Conservation (phyloP, 1,139 yeast genomes). For the Komagataea norvegica region DNA sequence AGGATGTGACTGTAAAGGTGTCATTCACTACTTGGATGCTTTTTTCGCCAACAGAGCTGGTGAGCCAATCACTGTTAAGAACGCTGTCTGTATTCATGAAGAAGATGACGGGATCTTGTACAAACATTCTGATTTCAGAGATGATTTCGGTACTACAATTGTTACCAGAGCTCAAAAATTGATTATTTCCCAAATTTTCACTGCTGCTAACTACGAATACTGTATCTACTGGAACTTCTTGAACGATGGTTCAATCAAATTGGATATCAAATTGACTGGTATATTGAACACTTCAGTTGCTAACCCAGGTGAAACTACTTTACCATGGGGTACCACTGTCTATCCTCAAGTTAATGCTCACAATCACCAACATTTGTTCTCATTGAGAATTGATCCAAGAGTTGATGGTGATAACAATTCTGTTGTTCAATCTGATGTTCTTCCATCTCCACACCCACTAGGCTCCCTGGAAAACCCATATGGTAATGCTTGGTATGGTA, state of each 20-base stretch:
- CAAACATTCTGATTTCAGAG: constrained; percentile 83
- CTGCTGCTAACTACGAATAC: constrained; percentile 84
- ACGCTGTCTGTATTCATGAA: constrained; percentile 80
- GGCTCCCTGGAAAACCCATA: constrained; percentile 67
- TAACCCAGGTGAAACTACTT: constrained; percentile 58
- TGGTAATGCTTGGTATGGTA: constrained; percentile 67
- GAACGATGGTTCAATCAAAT: constrained; percentile 78
- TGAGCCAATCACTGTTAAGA: constrained; percentile 63
- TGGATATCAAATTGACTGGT: constrained; percentile 77
- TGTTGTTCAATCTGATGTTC: constrained; percentile 65
- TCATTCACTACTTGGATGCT: constrained; percentile 75
- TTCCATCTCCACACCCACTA: constrained; percentile 51
- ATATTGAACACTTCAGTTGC: constrained; percentile 67
- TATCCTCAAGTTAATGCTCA: constrained; percentile 81
- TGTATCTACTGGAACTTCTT: constrained; percentile 78
- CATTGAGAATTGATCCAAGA: constrained; percentile 76
- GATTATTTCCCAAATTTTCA: constrained; percentile 72
- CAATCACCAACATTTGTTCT: constrained; percentile 80
- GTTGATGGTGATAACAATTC: constrained; percentile 77
- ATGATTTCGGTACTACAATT: constrained; percentile 67
- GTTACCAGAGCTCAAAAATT: constrained; percentile 73
- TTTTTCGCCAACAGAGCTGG: constrained; percentile 64
- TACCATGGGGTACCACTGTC: constrained; percentile 77
- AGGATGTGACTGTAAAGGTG: constrained; percentile 85
- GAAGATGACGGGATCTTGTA: constrained; percentile 76